Evolutionary conservation across 371 early-diverging fungal genomes (phyloP), one percentile per base, ranked within the genome.

Genomic region (Zychaea mexicana): DNA sequence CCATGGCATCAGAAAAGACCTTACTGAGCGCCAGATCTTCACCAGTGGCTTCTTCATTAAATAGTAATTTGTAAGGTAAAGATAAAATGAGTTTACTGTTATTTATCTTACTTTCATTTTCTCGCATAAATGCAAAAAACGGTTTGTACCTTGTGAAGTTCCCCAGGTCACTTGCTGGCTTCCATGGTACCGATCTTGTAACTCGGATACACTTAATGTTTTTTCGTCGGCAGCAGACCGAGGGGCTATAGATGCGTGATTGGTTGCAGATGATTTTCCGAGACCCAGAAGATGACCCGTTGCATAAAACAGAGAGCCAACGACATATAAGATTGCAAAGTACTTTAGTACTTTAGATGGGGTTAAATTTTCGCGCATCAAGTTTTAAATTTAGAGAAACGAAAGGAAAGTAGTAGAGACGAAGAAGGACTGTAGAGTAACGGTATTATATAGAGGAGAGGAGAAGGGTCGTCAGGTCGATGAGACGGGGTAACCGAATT

Each of bases 1-100:
- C 82, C 78, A 87, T 80, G 0, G 85, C 79, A 31, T 83, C 83
- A n/a, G 81, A 74, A 65, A 81, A 87, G 2, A 85, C 78, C 61
- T 86, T 86, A 42, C 79, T 72, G 38, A 84, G 67, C 61, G 81
- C 65, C 42, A 81, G 74, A 42, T 83, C 84, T 65, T 86, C 86
- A 66, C 61, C 8, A 47, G 27, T 60, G 57, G 47, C 24, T 67
- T 57, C 31, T 52, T 67, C 33, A 54, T 68, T 7, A 0, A 42
- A 61, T 5, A 22, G 52, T 27, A 26, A 45, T 13, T 8, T 39
- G 6, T 10, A 26, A 31, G 52, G 61, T 15, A 42, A 42, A 3
- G n/a, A 42, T 17, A 42, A 12, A 42, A 42, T 12, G 62, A 19
- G 39, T 8, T 6, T 57, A 31, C 13, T 3, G 21, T 1, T 26